Percentiles rank a stretch among this genome's conserved stretches.
Conservation (phyloP, 2,329 filamentous ascomycete species). For the Thelonectria blattea region DNA sequence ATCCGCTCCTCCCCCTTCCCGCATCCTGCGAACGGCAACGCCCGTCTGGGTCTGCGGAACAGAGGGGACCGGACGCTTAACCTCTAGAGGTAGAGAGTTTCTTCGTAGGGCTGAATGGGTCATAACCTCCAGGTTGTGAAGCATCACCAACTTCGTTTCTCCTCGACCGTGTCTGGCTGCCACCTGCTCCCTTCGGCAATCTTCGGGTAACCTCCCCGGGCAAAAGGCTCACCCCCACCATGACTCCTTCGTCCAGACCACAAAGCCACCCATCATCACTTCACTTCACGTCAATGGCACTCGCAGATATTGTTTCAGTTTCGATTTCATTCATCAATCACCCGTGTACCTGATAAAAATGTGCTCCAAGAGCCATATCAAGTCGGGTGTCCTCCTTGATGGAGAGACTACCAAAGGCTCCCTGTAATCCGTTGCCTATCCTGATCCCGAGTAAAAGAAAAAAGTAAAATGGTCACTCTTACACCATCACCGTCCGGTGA, state of each 20-base stretch:
- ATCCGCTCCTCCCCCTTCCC: constrained; percentile 23
- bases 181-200: constrained; percentile 5
- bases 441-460: background rate
- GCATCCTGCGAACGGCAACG: constrained; percentile 33
- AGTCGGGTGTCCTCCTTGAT: constrained; percentile 15
- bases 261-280: background rate
- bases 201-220: constrained; percentile 6
- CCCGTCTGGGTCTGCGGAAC: constrained; percentile 27
- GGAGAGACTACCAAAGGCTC: constrained; percentile 11
- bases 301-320: background rate
- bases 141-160: background rate
- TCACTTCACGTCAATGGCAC: background rate
- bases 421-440: background rate
- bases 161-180: background rate
- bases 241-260: no score
- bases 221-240: background rate
- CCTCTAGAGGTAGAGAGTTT: constrained; percentile 36
- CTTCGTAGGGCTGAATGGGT: constrained; percentile 32
- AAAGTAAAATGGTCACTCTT: constrained; percentile 4
- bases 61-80: constrained; percentile 31
- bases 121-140: background rate
- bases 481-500: constrained; percentile 19
- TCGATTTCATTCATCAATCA: constrained; percentile 3
- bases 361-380: background rate
- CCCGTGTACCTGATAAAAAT: background rate